These are phyloP conservation scores for Myotisia sp. DNA, from an alignment of 2,329 filamentous ascomycete species.

Conservation along the genomic window DNA sequence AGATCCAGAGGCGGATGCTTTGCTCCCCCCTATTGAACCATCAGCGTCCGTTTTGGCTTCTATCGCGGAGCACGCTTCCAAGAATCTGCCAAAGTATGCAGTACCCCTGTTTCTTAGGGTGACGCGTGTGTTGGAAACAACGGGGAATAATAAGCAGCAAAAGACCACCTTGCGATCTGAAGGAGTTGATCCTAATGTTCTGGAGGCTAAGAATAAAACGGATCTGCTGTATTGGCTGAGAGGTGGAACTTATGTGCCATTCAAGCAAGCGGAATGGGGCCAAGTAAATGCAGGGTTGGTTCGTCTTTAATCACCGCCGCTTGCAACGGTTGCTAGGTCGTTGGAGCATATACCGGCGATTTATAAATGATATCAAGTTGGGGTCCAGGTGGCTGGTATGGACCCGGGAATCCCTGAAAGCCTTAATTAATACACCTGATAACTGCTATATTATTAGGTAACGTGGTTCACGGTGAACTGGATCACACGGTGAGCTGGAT, in stretches of 20 bases:
- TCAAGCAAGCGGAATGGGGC: conserved; percentile 54
- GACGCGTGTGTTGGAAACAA: conserved; percentile 48
- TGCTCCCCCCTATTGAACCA: conserved; percentile 18
- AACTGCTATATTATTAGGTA: no score
- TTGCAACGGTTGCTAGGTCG: no score
- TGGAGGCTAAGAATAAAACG: conserved; percentile 29
- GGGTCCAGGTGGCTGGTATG: no score
- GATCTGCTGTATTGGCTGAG: conserved; percentile 53
- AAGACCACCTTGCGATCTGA: conserved; percentile 59
- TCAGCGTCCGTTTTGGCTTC: conserved; percentile 38
- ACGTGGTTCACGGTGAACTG: no score
- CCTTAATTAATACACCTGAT: no score
- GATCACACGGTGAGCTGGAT: no score
- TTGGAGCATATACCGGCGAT: no score
- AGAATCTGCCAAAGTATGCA: conserved; percentile 56
- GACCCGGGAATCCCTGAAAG: no score
- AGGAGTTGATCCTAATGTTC: conserved; percentile 50
- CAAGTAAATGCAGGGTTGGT: conserved; percentile 52
- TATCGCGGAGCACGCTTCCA: conserved; percentile 45
- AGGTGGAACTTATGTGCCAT: conserved; percentile 52
- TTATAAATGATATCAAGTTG: no score
- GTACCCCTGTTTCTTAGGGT: conserved; percentile 64
- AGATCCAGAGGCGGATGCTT: not conserved
- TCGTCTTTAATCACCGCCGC: conserved; percentile 42
- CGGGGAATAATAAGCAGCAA: conserved; percentile 81